Evolutionary conservation across 1,139 yeast genomes (phyloP), one percentile per base, ranked within the genome.

Genomic region (Sugiyamaella neomexicana): DNA sequence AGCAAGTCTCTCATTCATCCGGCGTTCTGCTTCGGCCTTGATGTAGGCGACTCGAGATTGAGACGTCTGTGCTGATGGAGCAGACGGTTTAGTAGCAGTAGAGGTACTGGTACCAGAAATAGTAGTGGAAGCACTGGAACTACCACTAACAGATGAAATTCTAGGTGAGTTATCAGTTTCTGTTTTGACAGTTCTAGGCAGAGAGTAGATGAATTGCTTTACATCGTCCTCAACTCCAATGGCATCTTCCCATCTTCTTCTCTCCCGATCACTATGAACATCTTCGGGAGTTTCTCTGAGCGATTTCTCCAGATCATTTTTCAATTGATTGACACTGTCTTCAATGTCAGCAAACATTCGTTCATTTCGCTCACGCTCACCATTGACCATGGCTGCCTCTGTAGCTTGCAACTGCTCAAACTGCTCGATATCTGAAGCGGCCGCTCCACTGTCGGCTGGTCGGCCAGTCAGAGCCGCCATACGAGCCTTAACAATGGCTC

Each of bases 391-490:
- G 29, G 78, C 79, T 29, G 80, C 72, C 58, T 84, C 87, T 57
- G 78, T 79, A 54, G 78, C 79, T 59, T 85, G 75, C 59, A 77
- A 76, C 15, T 75, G 69, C 62, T 89, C 95, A 58, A 80, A 81
- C 38, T 72, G 73, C 54, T 80, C 85, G 53, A 77, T 71, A 54
- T 77, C 83, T 13, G 60, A 60, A 13, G 78, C 71, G 5, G 15
- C 38, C 3, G 34, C 34, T 50, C 77, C 75, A 2, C 79, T 76
- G 23, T 76, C 77, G 6, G 75, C 71, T 1, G 83, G 75, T 58
- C 83, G 83, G 1, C 97, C 98, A 0, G 97, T 90, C 62, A 93
- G 76, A 7, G 93, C 89, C 17, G 96, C 96, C 95, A 91, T 89
- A 60, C 96, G 78, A 44, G 91, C 86, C 60, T 84, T 85, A 61